Base-by-base conservation (phyloP, 2,329 filamentous ascomycete genomes). In the Ophiostoma tasmaniense region DNA sequence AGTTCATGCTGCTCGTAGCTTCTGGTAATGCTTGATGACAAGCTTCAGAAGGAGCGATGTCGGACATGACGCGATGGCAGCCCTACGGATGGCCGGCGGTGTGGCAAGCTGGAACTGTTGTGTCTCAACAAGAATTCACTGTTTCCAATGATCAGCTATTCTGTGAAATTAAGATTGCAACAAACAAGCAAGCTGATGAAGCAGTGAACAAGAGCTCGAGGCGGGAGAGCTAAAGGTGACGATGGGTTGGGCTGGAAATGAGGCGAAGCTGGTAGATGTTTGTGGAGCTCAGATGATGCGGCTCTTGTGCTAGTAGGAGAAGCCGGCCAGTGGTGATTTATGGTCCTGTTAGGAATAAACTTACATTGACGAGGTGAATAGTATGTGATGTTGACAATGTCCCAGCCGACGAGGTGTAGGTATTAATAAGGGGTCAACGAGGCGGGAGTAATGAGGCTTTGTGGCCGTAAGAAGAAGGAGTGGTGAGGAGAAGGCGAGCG, bases 11-110 rank as follows among this genome's bases (percentile, higher is more conserved):
- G 55, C 14, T 28, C 22, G 13, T 11, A 17, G 55, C 55, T 61
- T 25, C 55, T 30, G 55, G n/a, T 33, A 80, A 30, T 88, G 87
- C 52, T 82, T 81, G 71, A 82, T 83, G 55, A 25, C 25, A 30
- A 61, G 55, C 55, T 30, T 61, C 55, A 14, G 22, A 33, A 25
- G 61, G 11, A 20, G 61, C 33, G 17, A 17, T 30, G 33, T 39
- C 30, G 61, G 17, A 37, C 35, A 35, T 39, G 28, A 22, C 61
- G 37, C 17, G 28, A 64, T 25, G 30, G 6, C 61, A 64, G 61
- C 61, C 35, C 33, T 39, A 64, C 10, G 61, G 17, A 20, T 25
- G 25, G 55, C 25, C 55, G 55, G 55, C 22, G 55, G 25, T 25
- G n/a, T 25, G 17, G 20, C 42, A 55, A 55, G 50, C n/a, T 25